A percentile compares a stretch with the other conserved stretches of the same genome.
These are phyloP conservation scores for Trichaptum fuscoviolaceum DNA, from an alignment of 768 basidiomycete species.

Conservation along the genomic window DNA sequence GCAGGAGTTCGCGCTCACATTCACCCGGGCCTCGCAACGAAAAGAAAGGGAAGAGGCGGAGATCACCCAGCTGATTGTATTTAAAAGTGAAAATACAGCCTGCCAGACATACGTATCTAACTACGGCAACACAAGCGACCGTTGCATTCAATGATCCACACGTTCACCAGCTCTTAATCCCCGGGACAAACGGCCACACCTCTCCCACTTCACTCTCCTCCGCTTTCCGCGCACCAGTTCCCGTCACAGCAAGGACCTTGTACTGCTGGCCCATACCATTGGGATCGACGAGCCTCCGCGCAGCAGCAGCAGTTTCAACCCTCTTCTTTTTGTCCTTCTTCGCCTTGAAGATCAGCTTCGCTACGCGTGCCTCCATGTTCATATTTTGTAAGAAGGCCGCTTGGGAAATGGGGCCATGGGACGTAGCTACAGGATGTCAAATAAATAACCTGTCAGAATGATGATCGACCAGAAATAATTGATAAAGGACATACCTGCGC, in stretches of 20 bases:
- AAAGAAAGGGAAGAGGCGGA: background rate
- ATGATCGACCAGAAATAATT: constrained; percentile 4
- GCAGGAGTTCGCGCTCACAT: background rate
- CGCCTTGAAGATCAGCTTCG: constrained; percentile 51
- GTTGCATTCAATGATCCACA: background rate
- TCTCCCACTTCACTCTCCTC: constrained; percentile 8
- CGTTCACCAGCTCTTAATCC: background rate
- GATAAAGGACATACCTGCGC: constrained; percentile 44
- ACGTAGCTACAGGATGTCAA: constrained; percentile 26
- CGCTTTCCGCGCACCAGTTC: background rate
- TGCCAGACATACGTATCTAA: background rate
- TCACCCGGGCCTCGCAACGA: background rate
- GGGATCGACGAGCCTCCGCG: constrained; percentile 68
- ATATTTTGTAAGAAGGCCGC: constrained; percentile 70
- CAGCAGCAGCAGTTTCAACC: constrained; percentile 51
- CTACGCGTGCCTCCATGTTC: constrained; percentile 66
- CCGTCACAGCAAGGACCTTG: constrained; percentile 62
- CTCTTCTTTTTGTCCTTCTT: constrained; percentile 40
- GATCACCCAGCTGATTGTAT: background rate
- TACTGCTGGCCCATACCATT: constrained; percentile 88
- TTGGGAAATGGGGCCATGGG: constrained; percentile 73
- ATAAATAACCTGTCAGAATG: background rate
- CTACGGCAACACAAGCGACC: background rate
- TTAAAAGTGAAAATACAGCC: background rate
- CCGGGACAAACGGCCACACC: constrained; percentile 28